A percentile compares a stretch with the other conserved stretches of the same genome.
Conservation (phyloP, 306 rosid species). For the Dryas octopetala region DNA sequence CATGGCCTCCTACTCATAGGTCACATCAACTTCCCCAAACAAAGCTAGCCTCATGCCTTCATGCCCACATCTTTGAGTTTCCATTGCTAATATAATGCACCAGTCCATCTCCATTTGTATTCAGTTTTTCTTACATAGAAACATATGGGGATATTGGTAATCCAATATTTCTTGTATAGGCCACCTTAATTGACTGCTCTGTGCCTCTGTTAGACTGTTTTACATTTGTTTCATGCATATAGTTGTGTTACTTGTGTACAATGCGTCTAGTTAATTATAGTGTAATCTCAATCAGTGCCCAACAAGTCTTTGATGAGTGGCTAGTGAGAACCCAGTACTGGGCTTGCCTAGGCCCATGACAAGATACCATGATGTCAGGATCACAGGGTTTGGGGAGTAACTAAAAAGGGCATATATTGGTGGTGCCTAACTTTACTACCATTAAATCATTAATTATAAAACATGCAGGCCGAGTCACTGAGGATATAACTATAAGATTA, state of each 20-base stretch:
- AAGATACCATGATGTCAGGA: not conserved
- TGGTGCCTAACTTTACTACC: not conserved
- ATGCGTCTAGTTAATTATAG: too few species aligned
- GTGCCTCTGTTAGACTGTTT: too few species aligned
- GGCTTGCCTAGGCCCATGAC: not conserved
- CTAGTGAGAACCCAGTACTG: not conserved
- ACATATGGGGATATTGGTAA: too few species aligned
- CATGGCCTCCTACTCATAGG: constrained; percentile 30
- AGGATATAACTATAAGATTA: not conserved
- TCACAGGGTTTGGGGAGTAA: not conserved
- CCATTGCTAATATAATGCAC: too few species aligned
- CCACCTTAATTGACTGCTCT: too few species aligned
- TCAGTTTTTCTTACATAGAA: too few species aligned
- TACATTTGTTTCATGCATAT: too few species aligned
- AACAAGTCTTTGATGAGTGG: not conserved
- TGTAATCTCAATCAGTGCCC: not conserved
- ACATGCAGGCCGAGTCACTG: not conserved
- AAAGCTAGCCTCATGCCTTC: not conserved
- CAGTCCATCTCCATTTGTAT: too few species aligned
- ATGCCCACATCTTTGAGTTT: not conserved
- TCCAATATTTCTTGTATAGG: too few species aligned
- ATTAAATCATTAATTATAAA: not conserved
- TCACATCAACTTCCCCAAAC: constrained; percentile 38
- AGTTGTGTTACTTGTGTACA: too few species aligned
- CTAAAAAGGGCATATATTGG: not conserved